A percentile compares a stretch with the other conserved stretches of the same genome.
These are phyloP conservation scores for Linnemannia hyalina DNA, from an alignment of 192 early-diverging fungal genomes.

Conservation along the genomic window DNA sequence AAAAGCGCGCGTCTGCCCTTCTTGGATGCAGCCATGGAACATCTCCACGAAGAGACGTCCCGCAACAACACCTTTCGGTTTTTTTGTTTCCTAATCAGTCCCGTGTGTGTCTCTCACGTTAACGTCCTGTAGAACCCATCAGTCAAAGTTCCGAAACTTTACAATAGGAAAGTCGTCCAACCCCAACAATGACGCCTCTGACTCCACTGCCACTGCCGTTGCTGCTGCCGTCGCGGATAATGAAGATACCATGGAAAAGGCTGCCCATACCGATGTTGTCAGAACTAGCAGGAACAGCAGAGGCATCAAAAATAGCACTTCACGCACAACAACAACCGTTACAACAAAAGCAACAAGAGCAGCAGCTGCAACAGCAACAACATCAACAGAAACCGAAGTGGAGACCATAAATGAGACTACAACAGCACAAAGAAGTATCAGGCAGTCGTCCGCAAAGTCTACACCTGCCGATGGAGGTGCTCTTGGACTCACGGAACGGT, in stretches of 20 bases:
- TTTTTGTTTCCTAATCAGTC: neutral
- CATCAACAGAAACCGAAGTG: neutral
- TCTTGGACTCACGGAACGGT: constrained; percentile 28
- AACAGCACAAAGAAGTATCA: neutral
- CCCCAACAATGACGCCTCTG: neutral
- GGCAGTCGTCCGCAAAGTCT: neutral
- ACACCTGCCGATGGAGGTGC: neutral
- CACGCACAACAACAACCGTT: neutral
- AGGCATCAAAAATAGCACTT: neutral
- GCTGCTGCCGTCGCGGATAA: neutral
- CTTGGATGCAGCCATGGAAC: neutral
- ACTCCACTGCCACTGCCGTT: neutral
- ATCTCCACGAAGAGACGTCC: neutral
- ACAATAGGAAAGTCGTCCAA: constrained; percentile 12
- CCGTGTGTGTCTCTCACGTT: neutral
- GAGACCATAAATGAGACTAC: neutral
- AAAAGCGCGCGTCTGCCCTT: neutral
- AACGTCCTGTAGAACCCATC: constrained; percentile 30
- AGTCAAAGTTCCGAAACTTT: constrained; percentile 46
- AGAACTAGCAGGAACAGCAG: neutral
- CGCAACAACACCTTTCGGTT: neutral
- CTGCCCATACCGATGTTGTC: neutral
- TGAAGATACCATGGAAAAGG: neutral
- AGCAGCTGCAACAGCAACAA: neutral
- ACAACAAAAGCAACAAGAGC: neutral